A percentile compares a stretch with the other conserved stretches of the same genome.
Evolutionary conservation across 257 asterid genomes (phyloP).

Genomic region (Apocynum venetum): DNA sequence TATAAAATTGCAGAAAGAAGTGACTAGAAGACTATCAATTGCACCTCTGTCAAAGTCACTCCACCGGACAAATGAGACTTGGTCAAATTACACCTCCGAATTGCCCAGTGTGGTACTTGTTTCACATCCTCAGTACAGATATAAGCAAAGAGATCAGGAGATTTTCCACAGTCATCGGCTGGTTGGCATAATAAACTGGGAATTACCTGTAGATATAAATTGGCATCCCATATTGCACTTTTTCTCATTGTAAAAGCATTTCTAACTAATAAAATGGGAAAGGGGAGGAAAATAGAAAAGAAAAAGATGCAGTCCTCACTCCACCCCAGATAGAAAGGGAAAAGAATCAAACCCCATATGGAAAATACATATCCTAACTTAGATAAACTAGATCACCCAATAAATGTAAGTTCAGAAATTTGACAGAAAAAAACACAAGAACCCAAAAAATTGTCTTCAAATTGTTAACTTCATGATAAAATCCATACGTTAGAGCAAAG

Average conservation of each 20-base stretch:
- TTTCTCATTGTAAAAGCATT: background rate
- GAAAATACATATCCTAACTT: background rate
- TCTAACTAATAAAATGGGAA: background rate
- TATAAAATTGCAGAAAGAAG: background rate
- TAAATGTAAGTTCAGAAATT: background rate
- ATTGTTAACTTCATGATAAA: background rate
- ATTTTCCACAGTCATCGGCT: slow-evolving; percentile 34
- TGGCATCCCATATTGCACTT: background rate
- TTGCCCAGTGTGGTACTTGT: slow-evolving; percentile 33
- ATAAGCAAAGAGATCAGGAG: slow-evolving; percentile 53
- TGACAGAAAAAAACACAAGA: background rate
- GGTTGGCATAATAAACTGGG: slow-evolving; percentile 52
- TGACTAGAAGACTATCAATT: background rate
- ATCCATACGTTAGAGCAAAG: background rate
- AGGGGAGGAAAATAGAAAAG: background rate
- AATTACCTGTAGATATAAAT: slow-evolving; percentile 54
- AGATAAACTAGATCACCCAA: background rate
- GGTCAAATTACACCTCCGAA: slow-evolving; percentile 66
- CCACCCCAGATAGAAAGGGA: background rate
- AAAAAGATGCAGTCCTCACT: background rate
- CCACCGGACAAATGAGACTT: slow-evolving; percentile 66
- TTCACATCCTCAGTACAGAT: slow-evolving; percentile 32
- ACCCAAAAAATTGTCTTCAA: background rate
- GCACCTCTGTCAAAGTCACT: slow-evolving; percentile 66
- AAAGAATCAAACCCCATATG: background rate